Base-by-base conservation (phyloP, 2,329 filamentous ascomycete species). In the Aspergillus pseudoviridinutans region DNA sequence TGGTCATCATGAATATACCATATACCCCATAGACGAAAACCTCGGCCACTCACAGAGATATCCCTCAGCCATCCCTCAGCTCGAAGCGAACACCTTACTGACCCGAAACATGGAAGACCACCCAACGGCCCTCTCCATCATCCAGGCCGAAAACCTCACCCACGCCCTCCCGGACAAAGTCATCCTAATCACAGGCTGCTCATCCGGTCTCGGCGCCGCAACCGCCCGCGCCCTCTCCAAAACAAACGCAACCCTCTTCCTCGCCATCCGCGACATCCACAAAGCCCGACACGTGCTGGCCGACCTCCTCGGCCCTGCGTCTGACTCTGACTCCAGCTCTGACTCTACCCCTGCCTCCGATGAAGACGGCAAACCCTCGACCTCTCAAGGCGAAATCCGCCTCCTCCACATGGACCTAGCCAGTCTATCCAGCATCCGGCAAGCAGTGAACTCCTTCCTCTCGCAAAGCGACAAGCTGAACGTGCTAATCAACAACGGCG, bases 121-220 rank as follows among this genome's bases (percentile, higher is more conserved):
- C 22, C 44, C 44, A 17, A 47, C 44, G 10, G 44, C 44, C 24
- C 44, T 47, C 44, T 22, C 22, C 22, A 47, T 47, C 44, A 47
- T 47, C 24, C 4, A 47, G 20, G 1, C 12, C 3, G 10, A 47
- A 6, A 47, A 47, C 44, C 44, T 47, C 44, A 47, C 24, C 9
- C 44, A 47, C 44, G 44, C 44, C 24, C 44, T 47, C 12, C 44
- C 44, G 1, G 44, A 47, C 44, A 47, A 47, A 61, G 68, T 72
- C 28, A 64, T 76, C 46, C 61, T 79, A 25, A 63, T 77, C 55
- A 76, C 75, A 4, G 75, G 75, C n/a, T 66, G 62, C 42, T 73
- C 73, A 2, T 72, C 72, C 0, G 76, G 75, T 1, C 66, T 76
- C 27, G 75, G 74, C 4, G 62, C 75, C 52, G 72, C 75, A 57